Conservation (phyloP, 306 rosid genomes). For the Corylus americana region DNA sequence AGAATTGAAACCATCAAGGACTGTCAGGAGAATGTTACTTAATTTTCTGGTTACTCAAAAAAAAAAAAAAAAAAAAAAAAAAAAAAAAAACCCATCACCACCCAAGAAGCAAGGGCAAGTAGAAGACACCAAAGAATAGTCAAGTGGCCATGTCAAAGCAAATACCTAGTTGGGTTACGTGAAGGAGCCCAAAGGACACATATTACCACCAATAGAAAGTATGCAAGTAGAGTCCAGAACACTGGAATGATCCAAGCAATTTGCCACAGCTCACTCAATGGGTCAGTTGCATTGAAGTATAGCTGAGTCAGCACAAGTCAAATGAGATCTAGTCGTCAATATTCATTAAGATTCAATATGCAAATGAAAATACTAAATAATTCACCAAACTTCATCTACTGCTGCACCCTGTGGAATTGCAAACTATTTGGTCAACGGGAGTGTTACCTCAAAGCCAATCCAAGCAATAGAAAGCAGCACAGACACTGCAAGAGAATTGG, state of each 20-base stretch:
- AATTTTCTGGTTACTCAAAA: not conserved
- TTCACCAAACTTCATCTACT: slow-evolving; percentile 14
- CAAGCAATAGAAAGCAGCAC: slow-evolving; percentile 87
- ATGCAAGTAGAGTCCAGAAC: slow-evolving; percentile 81
- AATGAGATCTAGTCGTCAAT: slow-evolving; percentile 21
- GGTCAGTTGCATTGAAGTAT: slow-evolving; percentile 92
- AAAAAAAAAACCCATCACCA: not conserved
- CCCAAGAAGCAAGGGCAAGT: not conserved
- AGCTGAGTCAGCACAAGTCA: slow-evolving; percentile 51
- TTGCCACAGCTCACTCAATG: slow-evolving; percentile 90
- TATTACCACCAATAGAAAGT: slow-evolving; percentile 63
- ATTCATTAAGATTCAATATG: slow-evolving; percentile 13
- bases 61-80: not conserved
- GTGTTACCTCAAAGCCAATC: slow-evolving; percentile 93
- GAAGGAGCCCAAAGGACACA: slow-evolving; percentile 97
- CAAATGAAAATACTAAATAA: not conserved
- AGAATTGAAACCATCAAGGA: not conserved
- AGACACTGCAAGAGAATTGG: slow-evolving; percentile 80
- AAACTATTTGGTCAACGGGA: slow-evolving; percentile 8
- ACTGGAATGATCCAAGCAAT: slow-evolving; percentile 96
- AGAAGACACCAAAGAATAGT: slow-evolving; percentile 6
- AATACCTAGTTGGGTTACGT: slow-evolving; percentile 85
- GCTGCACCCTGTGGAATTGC: slow-evolving; percentile 1
- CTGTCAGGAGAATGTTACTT: not conserved
- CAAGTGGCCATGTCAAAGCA: slow-evolving; percentile 13